Conservation (phyloP, 2,329 filamentous ascomycete genomes). For the Scleromitrula shiraiana region DNA sequence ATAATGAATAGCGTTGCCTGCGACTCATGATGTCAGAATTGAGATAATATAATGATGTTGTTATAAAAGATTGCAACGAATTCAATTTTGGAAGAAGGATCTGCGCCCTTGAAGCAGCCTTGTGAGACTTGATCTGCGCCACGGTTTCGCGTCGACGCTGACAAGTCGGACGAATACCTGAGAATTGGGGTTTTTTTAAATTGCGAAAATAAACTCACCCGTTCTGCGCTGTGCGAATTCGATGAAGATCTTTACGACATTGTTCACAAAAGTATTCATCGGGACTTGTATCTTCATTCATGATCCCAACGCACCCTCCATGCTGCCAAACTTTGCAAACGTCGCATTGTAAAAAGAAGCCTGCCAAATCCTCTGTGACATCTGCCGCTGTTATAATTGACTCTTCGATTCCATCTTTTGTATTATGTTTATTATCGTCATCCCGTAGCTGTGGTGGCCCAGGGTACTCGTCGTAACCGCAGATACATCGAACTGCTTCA, state of each 20-base stretch:
- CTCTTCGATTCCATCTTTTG: conserved; percentile 52
- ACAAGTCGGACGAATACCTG: conserved; percentile 16
- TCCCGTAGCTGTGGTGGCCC: conserved; percentile 59
- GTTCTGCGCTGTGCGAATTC: conserved; percentile 69
- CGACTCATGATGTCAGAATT: conserved; percentile 33
- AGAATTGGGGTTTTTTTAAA: conserved; percentile 10
- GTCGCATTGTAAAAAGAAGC: conserved; percentile 97
- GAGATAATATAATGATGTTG: conserved; percentile 6
- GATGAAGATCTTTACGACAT: conserved; percentile 87
- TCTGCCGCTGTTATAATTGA: conserved; percentile 46
- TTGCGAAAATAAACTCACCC: conserved; percentile 54
- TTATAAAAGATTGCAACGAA: too few species aligned
- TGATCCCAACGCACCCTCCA: conserved; percentile 93
- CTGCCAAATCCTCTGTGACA: conserved; percentile 69
- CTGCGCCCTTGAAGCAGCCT: conserved; percentile 23
- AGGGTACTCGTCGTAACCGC: conserved; percentile 89
- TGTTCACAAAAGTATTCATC: conserved; percentile 98
- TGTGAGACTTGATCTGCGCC: conserved; percentile 29
- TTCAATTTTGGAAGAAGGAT: conserved; percentile 4
- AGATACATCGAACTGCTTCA: conserved; percentile 92
- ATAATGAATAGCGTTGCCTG: conserved; percentile 60
- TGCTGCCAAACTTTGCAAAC: conserved; percentile 98
- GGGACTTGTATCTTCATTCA: conserved; percentile 85
- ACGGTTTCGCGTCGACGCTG: conserved; percentile 26
- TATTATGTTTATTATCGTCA: conserved; percentile 41